Base-by-base conservation (phyloP, 192 early-diverging fungal species). In the Entrophospora sp. region DNA sequence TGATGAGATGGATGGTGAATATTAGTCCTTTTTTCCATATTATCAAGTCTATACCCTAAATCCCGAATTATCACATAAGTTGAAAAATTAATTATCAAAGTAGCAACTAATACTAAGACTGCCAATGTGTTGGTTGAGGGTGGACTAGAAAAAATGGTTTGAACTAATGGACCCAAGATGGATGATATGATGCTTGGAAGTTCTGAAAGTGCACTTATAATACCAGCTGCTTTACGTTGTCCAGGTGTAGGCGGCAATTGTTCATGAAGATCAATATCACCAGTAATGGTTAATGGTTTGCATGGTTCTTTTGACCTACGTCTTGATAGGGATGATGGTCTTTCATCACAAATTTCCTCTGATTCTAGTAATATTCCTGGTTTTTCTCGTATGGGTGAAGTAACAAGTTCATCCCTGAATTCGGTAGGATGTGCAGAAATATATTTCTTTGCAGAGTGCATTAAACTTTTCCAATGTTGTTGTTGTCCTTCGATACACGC, bases 401-500 rank as follows among this genome's bases (percentile, higher is more conserved):
- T n/a, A 12, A 35, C 25, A 13, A 14, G 9, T 40, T 65, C 49
- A 35, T 55, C 64, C 40, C 28, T n/a, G 52, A 79, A 84, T 34
- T 75, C 68, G 20, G 56, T 68, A 10, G 73, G 73, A 71, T 76
- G 73, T 16, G 52, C 46, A 24, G 70, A 67, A 63, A 82, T 79
- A 64, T 78, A 66, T 38, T 73, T 70, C 12, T 70, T 66, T 1
- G 77, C 60, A 4, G 69, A 49, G 14, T 63, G 51, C 40, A 79
- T 67, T 31, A 84, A 30, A 16, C 67, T 56, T 49, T 75, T 75
- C 57, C 71, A 81, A 66, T 81, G 74, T 2, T 60, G 35, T n/a
- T 38, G 51, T 56, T 81, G 69, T 2, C 82, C 82, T 6, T 81
- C 79, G 37, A 72, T 49, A 1, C 75, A 71, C 8, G 76, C 79